Percentiles rank a stretch among this genome's conserved stretches.
Evolutionary conservation across 345 rosid genomes (phyloP).

Genomic region (Bruguiera sexangula): DNA sequence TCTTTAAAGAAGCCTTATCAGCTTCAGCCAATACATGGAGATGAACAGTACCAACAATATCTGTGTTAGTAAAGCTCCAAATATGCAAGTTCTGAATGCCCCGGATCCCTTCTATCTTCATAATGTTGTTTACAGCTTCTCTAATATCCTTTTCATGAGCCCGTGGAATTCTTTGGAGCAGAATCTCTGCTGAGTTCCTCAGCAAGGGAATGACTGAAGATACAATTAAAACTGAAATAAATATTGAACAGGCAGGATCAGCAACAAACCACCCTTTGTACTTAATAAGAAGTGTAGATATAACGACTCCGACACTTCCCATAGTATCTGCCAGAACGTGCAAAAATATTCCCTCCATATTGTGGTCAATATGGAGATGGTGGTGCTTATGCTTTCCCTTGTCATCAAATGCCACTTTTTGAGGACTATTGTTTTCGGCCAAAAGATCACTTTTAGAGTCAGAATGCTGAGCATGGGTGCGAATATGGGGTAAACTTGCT

Average conservation of each 20-base stretch:
- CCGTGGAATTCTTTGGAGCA: conserved; percentile 86
- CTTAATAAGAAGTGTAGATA: conserved; percentile 88
- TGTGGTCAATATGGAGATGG: conserved; percentile 82
- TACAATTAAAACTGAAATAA: conserved; percentile 75
- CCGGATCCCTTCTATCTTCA: conserved; percentile 51
- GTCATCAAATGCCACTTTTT: conserved; percentile 17
- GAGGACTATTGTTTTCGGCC: not conserved
- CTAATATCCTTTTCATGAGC: conserved; percentile 57
- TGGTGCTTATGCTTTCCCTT: conserved; percentile 26
- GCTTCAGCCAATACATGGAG: conserved; percentile 62
- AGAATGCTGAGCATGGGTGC: conserved; percentile 7
- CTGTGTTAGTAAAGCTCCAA: conserved; percentile 87
- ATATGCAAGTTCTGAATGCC: conserved; percentile 71
- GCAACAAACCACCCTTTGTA: conserved; percentile 99
- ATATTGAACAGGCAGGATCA: conserved; percentile 95
- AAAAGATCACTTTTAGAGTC: conserved; percentile 20
- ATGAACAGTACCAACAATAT: conserved; percentile 76
- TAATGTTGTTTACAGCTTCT: conserved; percentile 49
- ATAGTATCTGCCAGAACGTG: conserved; percentile 93
- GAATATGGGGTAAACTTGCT: not conserved
- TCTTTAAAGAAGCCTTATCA: conserved; percentile 53
- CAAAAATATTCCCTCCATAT: conserved; percentile 97
- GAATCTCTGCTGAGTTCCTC: conserved; percentile 83
- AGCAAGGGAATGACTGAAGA: conserved; percentile 90
- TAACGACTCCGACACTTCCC: conserved; percentile 96